Evolutionary conservation across 352 stramenopile species (phyloP), one percentile per base, ranked within the genome.

Genomic region (Globisporangium cystogenes): DNA sequence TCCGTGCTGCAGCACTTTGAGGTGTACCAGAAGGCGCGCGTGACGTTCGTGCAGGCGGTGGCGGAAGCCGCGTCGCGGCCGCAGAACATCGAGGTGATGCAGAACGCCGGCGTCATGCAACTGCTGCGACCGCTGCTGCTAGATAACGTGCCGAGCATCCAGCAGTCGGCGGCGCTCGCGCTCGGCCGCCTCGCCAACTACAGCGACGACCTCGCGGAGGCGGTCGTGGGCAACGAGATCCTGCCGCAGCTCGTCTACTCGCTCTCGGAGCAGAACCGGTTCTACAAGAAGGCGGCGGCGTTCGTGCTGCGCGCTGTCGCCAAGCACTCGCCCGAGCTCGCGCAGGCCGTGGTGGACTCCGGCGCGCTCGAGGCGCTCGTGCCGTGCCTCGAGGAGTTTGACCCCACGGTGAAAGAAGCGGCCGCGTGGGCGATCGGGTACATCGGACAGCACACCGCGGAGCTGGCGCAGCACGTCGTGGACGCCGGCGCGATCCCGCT

Each of bases 11-110:
- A 97, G 73, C 85, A 97, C 67, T 98, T 98, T 70, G 93, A 98
- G 58, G 84, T 93, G 52, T 98, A 98, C 68, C 93, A 98, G 48
- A 98, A 98, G 68, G 87, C 91, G 15, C 86, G 93, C 23, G 92
- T 98, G 55, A 96, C 83, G 21, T 98, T 98, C 69, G 93, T 97
- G 26, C 92, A 98, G 68, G 83, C 89, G 11, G 89, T 98, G 26
- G 93, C 93, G 7, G 93, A 98, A 51, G 89, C 90, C 1, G 91
- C 92, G 12, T 96, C 91, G n/a, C 74, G 93, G 24, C 92, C 93
- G 43, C 92, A 98, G 70, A 98, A 98, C 64, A 98, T 98, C 51
- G 93, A 98, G 57, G 87, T 98, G 44, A 97, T 98, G 91, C 90
- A 98, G 52, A 98, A 98, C 55, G 93, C 93, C 10, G 93, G 93